These are phyloP conservation scores for Populus davidiana DNA, from an alignment of 345 rosid genomes.

Conservation along the genomic window DNA sequence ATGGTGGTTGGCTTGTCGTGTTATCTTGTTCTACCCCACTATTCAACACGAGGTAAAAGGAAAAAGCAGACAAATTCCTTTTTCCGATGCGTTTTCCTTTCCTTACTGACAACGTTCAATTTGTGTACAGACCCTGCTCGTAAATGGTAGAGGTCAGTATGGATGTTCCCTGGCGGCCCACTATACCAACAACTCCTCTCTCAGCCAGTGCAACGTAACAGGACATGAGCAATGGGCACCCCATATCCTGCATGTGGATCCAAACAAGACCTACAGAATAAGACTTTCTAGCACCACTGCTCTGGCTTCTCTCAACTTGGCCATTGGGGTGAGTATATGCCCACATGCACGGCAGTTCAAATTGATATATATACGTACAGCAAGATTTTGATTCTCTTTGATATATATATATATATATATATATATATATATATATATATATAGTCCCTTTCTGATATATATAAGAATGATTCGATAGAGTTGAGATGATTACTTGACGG, in stretches of 20 bases:
- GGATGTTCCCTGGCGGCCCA: constrained; percentile 66
- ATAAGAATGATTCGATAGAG: no score
- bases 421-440: no score
- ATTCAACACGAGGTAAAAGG: no score
- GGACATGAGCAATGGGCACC: constrained; percentile 70
- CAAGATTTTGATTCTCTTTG: no score
- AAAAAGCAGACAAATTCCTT: background rate
- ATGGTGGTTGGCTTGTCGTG: no score
- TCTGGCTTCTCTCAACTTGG: constrained; percentile 70
- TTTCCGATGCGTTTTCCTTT: background rate
- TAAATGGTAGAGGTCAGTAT: constrained; percentile 86
- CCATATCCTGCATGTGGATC: constrained; percentile 38
- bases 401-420: no score
- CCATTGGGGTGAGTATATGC: constrained; percentile 43
- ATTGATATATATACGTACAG: no score
- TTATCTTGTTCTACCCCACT: no score
- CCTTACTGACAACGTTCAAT: background rate
- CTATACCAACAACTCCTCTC: constrained; percentile 16
- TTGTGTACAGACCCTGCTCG: constrained; percentile 25
- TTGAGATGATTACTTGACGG: no score
- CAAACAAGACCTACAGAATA: constrained; percentile 63
- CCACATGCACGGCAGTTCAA: no score
- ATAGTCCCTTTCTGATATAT: no score
- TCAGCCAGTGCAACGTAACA: constrained; percentile 41
- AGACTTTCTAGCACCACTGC: constrained; percentile 72